Conservation (phyloP, 345 rosid species). For the Aethionema arabicum region DNA sequence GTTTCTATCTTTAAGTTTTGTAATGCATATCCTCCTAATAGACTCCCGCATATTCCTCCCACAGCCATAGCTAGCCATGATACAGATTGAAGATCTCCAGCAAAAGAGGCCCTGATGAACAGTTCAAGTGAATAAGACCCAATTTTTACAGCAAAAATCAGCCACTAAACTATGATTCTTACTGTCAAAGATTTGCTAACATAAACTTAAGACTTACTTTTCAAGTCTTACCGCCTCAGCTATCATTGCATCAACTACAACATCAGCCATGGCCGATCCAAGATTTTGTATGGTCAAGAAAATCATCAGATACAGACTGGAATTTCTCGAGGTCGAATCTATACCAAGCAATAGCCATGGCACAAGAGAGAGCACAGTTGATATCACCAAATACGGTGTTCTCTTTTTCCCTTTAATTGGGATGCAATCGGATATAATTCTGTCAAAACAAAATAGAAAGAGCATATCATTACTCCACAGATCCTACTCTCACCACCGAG, state of each 20-base stretch:
- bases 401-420: slow-evolving; percentile 85
- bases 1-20: slow-evolving; percentile 60
- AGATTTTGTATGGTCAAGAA: slow-evolving; percentile 83
- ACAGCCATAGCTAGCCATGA: slow-evolving; percentile 94
- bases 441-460: slow-evolving; percentile 34
- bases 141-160: neutral
- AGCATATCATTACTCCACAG: neutral
- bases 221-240: slow-evolving; percentile 90
- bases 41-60: slow-evolving; percentile 90
- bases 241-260: slow-evolving; percentile 94
- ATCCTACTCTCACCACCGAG: neutral
- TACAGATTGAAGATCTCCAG: slow-evolving; percentile 93
- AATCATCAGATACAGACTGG: slow-evolving; percentile 56
- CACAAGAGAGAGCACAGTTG: slow-evolving; percentile 72
- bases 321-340: slow-evolving; percentile 51
- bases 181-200: neutral
- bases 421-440: slow-evolving; percentile 89
- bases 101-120: slow-evolving; percentile 72
- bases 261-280: slow-evolving; percentile 98
- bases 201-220: slow-evolving; percentile 42
- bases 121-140: neutral
- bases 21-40: slow-evolving; percentile 85
- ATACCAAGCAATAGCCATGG: slow-evolving; percentile 90
- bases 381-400: slow-evolving; percentile 75
- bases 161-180: neutral